Evolutionary conservation across 2,329 filamentous ascomycete species (phyloP).

Genomic region (Pseudogymnoascus sp.): DNA sequence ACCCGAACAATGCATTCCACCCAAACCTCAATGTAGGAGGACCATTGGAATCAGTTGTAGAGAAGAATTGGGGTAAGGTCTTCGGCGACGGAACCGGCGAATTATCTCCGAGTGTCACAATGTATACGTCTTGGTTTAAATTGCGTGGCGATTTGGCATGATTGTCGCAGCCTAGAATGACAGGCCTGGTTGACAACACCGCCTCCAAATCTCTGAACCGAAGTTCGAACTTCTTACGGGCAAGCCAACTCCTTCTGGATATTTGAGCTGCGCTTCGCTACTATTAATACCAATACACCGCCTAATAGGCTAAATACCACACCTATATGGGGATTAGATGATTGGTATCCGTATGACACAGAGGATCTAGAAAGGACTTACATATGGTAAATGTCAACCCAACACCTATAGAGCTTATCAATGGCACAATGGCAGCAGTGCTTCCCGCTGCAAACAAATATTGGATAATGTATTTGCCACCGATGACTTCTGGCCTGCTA

Average conservation of each 20-base stretch:
- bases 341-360: not conserved
- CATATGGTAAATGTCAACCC: slow-evolving; percentile 15
- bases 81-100: too few relatives aligned
- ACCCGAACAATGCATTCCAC: too few relatives aligned
- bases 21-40: too few relatives aligned
- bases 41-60: too few relatives aligned
- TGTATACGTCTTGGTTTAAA: too few relatives aligned
- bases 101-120: too few relatives aligned
- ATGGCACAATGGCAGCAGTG: slow-evolving; percentile 24
- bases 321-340: not conserved
- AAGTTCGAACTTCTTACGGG: not conserved
- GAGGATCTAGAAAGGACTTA: not conserved
- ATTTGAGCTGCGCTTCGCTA: not conserved
- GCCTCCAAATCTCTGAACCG: not conserved
- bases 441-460: slow-evolving; percentile 25
- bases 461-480: slow-evolving; percentile 30
- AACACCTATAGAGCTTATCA: slow-evolving; percentile 27
- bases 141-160: too few relatives aligned
- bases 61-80: too few relatives aligned
- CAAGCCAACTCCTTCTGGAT: not conserved
- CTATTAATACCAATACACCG: not conserved
- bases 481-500: slow-evolving; percentile 24
- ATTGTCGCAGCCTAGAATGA: too few relatives aligned
- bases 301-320: not conserved
- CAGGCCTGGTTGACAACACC: not conserved